These are phyloP conservation scores for Raddia guianensis DNA, from an alignment of 176 grass and related monocot species.

Conservation along the genomic window DNA sequence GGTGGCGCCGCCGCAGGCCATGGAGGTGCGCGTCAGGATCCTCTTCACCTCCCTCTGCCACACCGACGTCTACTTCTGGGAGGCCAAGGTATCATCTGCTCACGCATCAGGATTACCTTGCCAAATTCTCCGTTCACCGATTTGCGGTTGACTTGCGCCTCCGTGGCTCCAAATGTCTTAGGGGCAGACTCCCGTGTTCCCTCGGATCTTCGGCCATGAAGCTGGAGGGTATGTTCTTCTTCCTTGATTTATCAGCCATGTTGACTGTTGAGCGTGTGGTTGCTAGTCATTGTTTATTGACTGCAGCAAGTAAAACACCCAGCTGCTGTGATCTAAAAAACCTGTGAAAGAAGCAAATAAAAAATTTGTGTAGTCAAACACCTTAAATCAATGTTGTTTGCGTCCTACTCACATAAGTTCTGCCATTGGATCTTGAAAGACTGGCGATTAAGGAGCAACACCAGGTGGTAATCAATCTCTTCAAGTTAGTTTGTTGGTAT, in stretches of 20 bases:
- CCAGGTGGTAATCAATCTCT: not conserved
- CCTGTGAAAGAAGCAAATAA: not conserved
- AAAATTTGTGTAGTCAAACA: not conserved
- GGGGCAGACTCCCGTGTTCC: slow-evolving; percentile 86
- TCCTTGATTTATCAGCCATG: not conserved
- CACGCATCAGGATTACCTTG: not conserved
- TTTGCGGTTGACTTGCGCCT: slow-evolving; percentile 38
- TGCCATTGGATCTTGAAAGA: not conserved
- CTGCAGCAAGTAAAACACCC: not conserved
- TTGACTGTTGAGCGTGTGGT: not conserved
- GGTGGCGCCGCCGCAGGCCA: slow-evolving; percentile 79
- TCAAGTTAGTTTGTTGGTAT: not conserved
- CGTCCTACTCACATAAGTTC: not conserved
- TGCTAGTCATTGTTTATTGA: slow-evolving; percentile 30
- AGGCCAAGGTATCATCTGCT: slow-evolving; percentile 70
- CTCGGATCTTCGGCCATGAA: slow-evolving; percentile 94
- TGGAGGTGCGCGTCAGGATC: slow-evolving; percentile 85
- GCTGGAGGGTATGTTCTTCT: slow-evolving; percentile 71
- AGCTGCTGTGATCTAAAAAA: not conserved
- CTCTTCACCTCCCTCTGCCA: slow-evolving; percentile 83
- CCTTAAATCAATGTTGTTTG: not conserved
- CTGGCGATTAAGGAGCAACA: not conserved
- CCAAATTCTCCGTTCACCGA: not conserved
- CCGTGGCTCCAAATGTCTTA: slow-evolving; percentile 30
- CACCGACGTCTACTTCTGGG: slow-evolving; percentile 95